phyloP scores from a whole-genome alignment of 2,329 filamentous ascomycete genomes.

The Podosphaera fusca region DNA sequence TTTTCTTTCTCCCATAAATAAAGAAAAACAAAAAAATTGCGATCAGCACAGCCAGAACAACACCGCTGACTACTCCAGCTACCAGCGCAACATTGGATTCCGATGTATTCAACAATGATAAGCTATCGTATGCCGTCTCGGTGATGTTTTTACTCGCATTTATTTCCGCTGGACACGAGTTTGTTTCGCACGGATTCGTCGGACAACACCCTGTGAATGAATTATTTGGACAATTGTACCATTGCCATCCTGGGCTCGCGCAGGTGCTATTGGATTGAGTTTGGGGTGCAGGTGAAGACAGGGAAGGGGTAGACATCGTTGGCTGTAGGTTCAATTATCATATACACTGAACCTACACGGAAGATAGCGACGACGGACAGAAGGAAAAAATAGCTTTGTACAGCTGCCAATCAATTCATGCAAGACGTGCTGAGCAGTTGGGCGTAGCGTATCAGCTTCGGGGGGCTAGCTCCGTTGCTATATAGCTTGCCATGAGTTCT shows the following conservation, averaged over 20 bases:
- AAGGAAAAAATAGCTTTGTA: background rate
- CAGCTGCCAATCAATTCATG: too few relatives aligned
- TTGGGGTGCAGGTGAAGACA: too few relatives aligned
- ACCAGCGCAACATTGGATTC: background rate
- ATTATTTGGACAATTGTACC: background rate
- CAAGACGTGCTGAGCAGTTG: too few relatives aligned
- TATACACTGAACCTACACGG: background rate
- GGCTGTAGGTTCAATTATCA: background rate
- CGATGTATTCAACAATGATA: background rate
- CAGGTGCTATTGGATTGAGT: background rate
- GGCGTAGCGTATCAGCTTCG: too few relatives aligned
- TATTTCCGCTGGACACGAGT: background rate
- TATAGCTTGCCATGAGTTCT: background rate
- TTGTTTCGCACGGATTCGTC: background rate
- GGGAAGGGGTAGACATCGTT: background rate
- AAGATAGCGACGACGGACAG: background rate
- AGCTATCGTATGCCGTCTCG: background rate
- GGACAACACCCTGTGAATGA: background rate
- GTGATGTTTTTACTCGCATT: background rate
- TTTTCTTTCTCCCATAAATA: background rate
- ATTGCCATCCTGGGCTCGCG: background rate
- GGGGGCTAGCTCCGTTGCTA: background rate
- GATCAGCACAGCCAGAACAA: background rate
- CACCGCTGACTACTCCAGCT: background rate
- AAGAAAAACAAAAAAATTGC: background rate